These are phyloP conservation scores for Candida insectalens DNA, from an alignment of 805 yeast genomes.

Conservation along the genomic window DNA sequence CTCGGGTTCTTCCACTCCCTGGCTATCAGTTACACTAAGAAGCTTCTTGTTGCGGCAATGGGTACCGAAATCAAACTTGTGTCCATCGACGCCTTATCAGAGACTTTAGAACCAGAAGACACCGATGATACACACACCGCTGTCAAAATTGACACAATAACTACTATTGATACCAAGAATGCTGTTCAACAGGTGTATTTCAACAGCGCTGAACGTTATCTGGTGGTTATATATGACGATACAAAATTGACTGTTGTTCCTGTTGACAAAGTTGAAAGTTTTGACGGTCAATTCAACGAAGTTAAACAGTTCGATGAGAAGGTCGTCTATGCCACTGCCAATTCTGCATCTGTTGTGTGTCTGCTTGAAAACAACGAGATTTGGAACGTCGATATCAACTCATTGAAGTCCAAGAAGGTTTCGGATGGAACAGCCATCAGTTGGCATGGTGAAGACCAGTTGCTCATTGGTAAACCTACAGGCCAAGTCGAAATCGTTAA, in stretches of 20 bases:
- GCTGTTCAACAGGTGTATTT: constrained; percentile 13
- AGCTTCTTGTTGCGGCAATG: constrained; percentile 13
- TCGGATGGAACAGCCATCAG: not conserved
- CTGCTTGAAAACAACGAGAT: constrained; percentile 4
- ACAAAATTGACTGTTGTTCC: not conserved
- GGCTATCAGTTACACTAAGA: constrained; percentile 12
- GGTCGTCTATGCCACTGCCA: not conserved
- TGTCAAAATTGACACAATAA: not conserved
- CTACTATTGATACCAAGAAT: not conserved
- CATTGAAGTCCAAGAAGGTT: not conserved
- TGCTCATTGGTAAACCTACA: not conserved
- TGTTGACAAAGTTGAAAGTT: not conserved
- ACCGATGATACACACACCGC: constrained; percentile 7
- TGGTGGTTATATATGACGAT: constrained; percentile 10
- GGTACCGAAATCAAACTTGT: constrained; percentile 11
- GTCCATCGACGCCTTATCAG: constrained; percentile 10
- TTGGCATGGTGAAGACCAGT: not conserved
- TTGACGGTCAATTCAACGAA: not conserved
- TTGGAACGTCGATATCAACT: constrained; percentile 1
- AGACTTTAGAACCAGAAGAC: constrained; percentile 6
- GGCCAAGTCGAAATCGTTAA: too few species aligned
- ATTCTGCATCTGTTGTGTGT: constrained; percentile 1
- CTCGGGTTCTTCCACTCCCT: constrained; percentile 10
- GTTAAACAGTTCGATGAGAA: not conserved
- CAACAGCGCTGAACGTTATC: constrained; percentile 12